Base-by-base conservation (phyloP, 805 yeast genomes). In the Candida montana region DNA sequence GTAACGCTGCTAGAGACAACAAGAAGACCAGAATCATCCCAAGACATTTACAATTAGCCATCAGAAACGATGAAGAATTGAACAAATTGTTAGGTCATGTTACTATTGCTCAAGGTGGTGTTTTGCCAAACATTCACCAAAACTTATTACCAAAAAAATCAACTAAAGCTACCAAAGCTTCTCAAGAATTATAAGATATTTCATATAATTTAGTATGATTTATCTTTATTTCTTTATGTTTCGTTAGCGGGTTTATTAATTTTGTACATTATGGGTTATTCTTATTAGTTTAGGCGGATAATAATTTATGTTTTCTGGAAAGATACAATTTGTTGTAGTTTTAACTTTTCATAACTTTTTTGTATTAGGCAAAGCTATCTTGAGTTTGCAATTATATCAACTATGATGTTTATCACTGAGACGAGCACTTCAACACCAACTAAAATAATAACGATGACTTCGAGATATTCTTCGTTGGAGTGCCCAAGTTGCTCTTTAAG, bases 31-130 rank as follows among this genome's bases (percentile, higher is more conserved):
- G 98, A 82, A 90, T 90, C 64, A 89, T 96, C 16, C 98, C 98
- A 59, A 86, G 98, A 71, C 98, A 90, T 67, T 74, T 90, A 61
- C 96, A 90, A 68, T 77, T 90, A 59, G 98, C 98, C 48, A 90
- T 90, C 61, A 87, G 98, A 73, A 96, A 96, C 63, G 98, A 91
- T 67, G 98, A 91, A 67, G 98, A 91, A 69, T 80, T 91, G 66
- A 96, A 90, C 72, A 82, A 88, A 51, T 77, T 91, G 61, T 84
- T 91, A 61, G 83, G 87, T 68, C 88, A 88, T 68, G 95, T 96
- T 45, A 91, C 97, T 45, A 91, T 91, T 63, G 96, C 97, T 31
- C 88, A 83, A 55, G 98, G 98, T 74, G 98, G 98, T 81, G 98
- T 91, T 41, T 73, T 91, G 64, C 98, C 98, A 43, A 59, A 57